Conservation (phyloP, 495 filamentous ascomycete species). For the Margaritispora aquatica region DNA sequence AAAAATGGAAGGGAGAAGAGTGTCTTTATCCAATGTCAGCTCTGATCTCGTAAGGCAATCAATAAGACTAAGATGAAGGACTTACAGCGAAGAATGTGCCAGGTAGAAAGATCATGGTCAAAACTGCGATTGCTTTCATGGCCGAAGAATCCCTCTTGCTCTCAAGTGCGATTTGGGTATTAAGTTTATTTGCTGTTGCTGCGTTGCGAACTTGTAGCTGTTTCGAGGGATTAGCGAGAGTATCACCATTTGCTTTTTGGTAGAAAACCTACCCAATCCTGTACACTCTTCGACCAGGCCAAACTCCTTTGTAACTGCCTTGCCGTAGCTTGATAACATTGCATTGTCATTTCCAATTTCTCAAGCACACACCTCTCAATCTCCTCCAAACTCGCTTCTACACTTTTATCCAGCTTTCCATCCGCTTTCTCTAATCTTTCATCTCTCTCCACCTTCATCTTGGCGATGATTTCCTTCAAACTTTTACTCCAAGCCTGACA, state of each 20-base stretch:
- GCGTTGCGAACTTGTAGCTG: neutral
- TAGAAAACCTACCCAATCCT: neutral
- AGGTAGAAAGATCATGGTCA: neutral
- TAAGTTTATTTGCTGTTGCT: neutral
- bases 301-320: neutral
- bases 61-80: neutral
- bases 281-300: neutral
- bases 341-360: neutral
- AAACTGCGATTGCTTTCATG: constrained; percentile 2
- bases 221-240: no score
- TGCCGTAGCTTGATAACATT: neutral
- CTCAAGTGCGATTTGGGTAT: neutral
- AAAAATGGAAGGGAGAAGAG: neutral
- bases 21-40: neutral
- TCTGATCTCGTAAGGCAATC: no score
- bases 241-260: neutral
- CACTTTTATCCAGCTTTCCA: no score
- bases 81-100: constrained; percentile 3
- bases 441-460: neutral
- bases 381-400: no score
- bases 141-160: neutral
- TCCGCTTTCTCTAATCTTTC: neutral
- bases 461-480: neutral
- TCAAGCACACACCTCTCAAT: no score
- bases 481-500: neutral